Evolutionary conservation across 208 protist species (phyloP).

Genomic region (Leishmania arabica): DNA sequence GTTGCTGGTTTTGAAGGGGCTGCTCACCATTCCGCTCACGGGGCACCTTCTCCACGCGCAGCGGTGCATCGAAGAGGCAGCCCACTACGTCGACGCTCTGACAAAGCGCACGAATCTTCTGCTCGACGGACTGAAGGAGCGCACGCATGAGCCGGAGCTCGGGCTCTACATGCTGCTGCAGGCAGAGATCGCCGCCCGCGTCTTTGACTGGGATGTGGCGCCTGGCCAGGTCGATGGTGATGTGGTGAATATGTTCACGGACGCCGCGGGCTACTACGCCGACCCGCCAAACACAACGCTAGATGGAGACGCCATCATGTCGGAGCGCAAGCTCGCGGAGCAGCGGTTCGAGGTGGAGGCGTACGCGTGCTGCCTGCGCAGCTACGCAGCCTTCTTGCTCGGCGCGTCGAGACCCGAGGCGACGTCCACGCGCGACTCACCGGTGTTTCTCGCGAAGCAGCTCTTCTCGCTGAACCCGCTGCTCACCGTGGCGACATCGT

Average conservation of each 20-base stretch:
- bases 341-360: slow-evolving; percentile 55
- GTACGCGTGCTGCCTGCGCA: slow-evolving; percentile 61
- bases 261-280: slow-evolving; percentile 68
- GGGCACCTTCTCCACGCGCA: slow-evolving; percentile 69
- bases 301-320: slow-evolving; percentile 82
- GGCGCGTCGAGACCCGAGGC: slow-evolving; percentile 52
- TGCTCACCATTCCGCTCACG: slow-evolving; percentile 67
- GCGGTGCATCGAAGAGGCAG: slow-evolving; percentile 48
- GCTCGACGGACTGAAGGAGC: slow-evolving; percentile 50
- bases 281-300: slow-evolving; percentile 60
- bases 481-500: slow-evolving; percentile 45
- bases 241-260: slow-evolving; percentile 17
- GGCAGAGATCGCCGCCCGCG: slow-evolving; percentile 64
- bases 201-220: slow-evolving; percentile 67
- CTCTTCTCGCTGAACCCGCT: slow-evolving; percentile 72
- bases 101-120: slow-evolving; percentile 42
- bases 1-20: slow-evolving; percentile 70
- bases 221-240: slow-evolving; percentile 21
- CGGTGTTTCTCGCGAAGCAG: slow-evolving; percentile 83
- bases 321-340: slow-evolving; percentile 19
- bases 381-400: slow-evolving; percentile 73
- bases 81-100: slow-evolving; percentile 53
- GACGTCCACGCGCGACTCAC: slow-evolving; percentile 46
- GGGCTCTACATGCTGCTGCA: slow-evolving; percentile 72
- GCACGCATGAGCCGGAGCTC: slow-evolving; percentile 62